These are phyloP conservation scores for Apocynum venetum DNA, from an alignment of 257 asterid species.

Conservation along the genomic window DNA sequence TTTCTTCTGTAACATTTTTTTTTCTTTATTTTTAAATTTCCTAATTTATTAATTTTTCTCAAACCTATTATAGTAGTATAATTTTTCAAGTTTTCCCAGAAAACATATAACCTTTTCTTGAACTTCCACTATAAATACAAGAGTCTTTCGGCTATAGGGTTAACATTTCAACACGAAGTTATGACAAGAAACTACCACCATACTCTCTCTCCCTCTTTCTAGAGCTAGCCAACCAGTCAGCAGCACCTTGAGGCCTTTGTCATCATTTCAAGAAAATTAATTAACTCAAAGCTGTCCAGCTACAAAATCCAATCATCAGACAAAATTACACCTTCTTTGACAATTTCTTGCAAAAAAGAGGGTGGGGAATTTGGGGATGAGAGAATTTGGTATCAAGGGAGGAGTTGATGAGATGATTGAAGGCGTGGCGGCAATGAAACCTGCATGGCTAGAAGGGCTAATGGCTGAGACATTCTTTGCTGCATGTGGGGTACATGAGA, in stretches of 20 bases:
- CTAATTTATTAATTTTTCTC: not conserved
- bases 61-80: too few species aligned
- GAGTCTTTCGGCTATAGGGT: constrained; percentile 1
- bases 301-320: too few species aligned
- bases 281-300: not conserved
- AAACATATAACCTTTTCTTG: not conserved
- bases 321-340: too few species aligned
- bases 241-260: not conserved
- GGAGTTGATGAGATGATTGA: constrained; percentile 10
- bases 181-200: not conserved
- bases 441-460: constrained; percentile 85
- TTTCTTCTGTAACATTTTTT: not conserved
- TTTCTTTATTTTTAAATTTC: not conserved
- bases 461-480: constrained; percentile 70
- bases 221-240: not conserved
- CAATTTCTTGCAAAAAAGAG: too few species aligned
- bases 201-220: constrained; percentile 10
- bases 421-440: constrained; percentile 28
- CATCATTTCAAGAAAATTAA: not conserved
- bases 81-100: too few species aligned
- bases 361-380: not conserved
- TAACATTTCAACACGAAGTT: constrained; percentile 1
- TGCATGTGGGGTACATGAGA: constrained; percentile 54
- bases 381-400: constrained; percentile 14
- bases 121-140: constrained; percentile 20